Conservation (phyloP, 176 grass and related monocot genomes). For the Thalia dealbata region DNA sequence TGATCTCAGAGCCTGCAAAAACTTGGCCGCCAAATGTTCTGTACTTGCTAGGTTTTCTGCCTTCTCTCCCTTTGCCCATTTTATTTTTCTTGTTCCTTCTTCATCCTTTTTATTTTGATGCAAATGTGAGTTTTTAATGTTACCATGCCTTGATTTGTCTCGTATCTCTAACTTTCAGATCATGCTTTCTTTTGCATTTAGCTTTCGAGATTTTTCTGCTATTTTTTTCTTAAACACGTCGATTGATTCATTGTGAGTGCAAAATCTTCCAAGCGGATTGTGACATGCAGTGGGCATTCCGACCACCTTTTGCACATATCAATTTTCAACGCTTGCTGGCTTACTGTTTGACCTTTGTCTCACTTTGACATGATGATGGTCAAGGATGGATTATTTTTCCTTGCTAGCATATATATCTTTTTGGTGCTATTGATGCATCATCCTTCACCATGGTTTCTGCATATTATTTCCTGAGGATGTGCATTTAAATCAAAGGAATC, state of each 20-base stretch:
- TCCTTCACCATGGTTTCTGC: no score
- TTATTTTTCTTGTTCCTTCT: not conserved
- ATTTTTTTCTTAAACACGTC: no score
- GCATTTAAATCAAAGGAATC: no score
- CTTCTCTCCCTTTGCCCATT: not conserved
- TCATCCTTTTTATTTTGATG: not conserved
- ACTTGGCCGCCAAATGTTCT: not conserved
- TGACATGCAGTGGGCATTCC: not conserved
- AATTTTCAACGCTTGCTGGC: not conserved
- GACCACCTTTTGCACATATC: conserved; percentile 11
- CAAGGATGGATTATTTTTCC: not conserved
- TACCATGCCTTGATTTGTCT: no score
- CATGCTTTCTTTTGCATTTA: no score
- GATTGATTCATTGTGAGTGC: no score
- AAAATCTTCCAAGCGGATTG: conserved; percentile 10
- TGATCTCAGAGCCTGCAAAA: not conserved
- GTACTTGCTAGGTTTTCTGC: not conserved
- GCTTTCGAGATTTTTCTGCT: no score
- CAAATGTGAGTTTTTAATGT: no score
- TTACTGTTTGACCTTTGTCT: not conserved
- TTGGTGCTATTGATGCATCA: no score
- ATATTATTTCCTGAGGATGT: no score
- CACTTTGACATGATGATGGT: not conserved
- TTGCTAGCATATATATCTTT: not conserved
- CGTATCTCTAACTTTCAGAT: no score